Evolutionary conservation across 2,329 filamentous ascomycete species (phyloP).

Genomic region (Alternaria angustiovoidea): DNA sequence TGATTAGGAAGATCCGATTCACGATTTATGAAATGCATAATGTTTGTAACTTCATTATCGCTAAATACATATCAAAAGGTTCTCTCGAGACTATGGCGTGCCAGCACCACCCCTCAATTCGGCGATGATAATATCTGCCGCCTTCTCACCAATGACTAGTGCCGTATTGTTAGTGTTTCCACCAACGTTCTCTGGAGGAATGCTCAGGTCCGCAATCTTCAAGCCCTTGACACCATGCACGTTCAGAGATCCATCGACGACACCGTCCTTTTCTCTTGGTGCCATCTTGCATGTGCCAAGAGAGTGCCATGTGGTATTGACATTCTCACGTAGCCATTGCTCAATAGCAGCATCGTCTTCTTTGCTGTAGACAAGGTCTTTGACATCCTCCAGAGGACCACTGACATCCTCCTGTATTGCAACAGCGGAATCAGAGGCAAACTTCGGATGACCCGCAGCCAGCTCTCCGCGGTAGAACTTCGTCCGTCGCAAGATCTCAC

Average conservation of each 20-base stretch:
- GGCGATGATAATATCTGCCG: constrained; percentile 38
- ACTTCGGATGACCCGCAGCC: constrained; percentile 30
- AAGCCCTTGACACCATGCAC: constrained; percentile 39
- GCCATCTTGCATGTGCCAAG: constrained; percentile 46
- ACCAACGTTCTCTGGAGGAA: constrained; percentile 54
- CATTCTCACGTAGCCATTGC: constrained; percentile 50
- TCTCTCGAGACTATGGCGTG: not conserved
- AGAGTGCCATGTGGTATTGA: constrained; percentile 46
- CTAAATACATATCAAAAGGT: not conserved
- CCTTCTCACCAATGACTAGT: constrained; percentile 48
- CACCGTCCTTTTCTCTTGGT: constrained; percentile 38
- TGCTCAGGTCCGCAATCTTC: constrained; percentile 56
- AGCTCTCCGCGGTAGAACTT: constrained; percentile 57
- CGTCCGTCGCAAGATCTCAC: constrained; percentile 66
- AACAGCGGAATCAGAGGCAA: constrained; percentile 29
- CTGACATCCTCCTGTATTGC: constrained; percentile 20
- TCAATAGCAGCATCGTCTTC: constrained; percentile 51
- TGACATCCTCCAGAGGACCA: constrained; percentile 17
- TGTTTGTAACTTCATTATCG: not conserved
- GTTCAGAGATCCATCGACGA: constrained; percentile 38
- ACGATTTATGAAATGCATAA: not conserved
- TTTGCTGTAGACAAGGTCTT: constrained; percentile 33
- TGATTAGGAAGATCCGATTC: not conserved
- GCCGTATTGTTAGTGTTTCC: constrained; percentile 59
- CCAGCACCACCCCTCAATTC: constrained; percentile 16